Evolutionary conservation across 2,329 filamentous ascomycete species (phyloP).

Genomic region (Pyricularia pennisetigena): DNA sequence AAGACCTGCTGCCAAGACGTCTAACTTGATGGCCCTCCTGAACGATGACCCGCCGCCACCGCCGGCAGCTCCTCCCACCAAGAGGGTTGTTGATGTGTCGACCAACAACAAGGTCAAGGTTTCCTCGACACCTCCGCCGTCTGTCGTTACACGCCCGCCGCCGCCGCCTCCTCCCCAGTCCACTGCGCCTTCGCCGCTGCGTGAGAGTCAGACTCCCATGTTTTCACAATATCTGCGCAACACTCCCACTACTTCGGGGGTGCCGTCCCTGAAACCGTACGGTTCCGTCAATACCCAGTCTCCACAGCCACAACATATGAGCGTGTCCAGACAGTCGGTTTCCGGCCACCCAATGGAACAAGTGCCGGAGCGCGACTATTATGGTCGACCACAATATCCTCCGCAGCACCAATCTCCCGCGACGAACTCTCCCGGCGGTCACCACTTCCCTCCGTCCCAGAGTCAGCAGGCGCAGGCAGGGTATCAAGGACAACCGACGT

Average conservation of each 20-base stretch:
- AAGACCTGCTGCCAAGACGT: constrained; percentile 41
- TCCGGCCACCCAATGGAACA: constrained; percentile 26
- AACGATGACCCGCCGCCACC: constrained; percentile 48
- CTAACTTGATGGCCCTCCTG: constrained; percentile 52
- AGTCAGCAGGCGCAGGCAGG: constrained; percentile 13
- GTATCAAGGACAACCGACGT: constrained; percentile 15
- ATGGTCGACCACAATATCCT: constrained; percentile 25
- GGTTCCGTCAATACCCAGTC: constrained; percentile 29
- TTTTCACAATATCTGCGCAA: constrained; percentile 37
- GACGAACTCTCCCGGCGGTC: constrained; percentile 19
- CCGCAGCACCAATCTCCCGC: constrained; percentile 18
- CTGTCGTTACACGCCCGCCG: constrained; percentile 37
- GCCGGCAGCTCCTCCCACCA: constrained; percentile 17
- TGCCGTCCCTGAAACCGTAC: constrained; percentile 45
- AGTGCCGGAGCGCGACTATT: constrained; percentile 36
- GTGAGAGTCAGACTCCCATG: constrained; percentile 33
- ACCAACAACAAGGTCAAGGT: constrained; percentile 4
- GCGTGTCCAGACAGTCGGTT: constrained; percentile 32
- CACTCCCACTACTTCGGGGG: constrained; percentile 30
- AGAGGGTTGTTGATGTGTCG: constrained; percentile 39
- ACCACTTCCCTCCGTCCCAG: constrained; percentile 7
- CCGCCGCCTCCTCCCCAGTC: constrained; percentile 33
- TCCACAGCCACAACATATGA: constrained; percentile 37
- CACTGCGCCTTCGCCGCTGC: constrained; percentile 27
- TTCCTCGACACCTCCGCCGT: constrained; percentile 14